phyloP scores from a whole-genome alignment of 805 yeast genomes.

The Metschnikowia koreensis region DNA sequence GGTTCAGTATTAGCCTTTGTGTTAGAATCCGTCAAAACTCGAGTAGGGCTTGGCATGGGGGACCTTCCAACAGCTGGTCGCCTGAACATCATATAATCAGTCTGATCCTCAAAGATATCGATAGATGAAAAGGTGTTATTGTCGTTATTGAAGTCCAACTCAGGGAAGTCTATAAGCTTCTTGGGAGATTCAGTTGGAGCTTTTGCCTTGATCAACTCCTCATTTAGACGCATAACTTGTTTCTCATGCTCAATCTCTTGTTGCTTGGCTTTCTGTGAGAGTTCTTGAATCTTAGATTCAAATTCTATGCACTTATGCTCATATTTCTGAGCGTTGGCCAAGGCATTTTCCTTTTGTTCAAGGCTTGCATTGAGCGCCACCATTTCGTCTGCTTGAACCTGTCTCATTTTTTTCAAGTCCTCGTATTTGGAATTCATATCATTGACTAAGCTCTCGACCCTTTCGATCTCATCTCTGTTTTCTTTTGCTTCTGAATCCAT shows the following conservation, averaged over 20 bases:
- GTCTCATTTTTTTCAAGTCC: neutral
- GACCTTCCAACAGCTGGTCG: conserved; percentile 3
- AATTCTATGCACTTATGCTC: neutral
- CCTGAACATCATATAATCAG: conserved; percentile 9
- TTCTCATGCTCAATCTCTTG: conserved; percentile 4
- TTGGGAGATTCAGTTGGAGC: neutral
- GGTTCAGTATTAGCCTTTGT: neutral
- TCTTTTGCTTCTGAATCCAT: neutral
- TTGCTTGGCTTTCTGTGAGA: conserved; percentile 1
- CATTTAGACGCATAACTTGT: conserved; percentile 6
- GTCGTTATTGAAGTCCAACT: conserved; percentile 11
- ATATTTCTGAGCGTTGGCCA: neutral
- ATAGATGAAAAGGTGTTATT: conserved; percentile 12
- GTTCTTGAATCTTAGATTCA: neutral
- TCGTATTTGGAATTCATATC: neutral
- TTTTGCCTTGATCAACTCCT: conserved; percentile 6
- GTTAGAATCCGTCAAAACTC: conserved; percentile 10
- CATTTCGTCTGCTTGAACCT: neutral
- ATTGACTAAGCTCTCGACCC: neutral
- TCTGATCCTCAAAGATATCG: conserved; percentile 16
- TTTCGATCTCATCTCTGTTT: neutral
- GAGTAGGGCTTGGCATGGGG: conserved; percentile 10
- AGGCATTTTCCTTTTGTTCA: neutral
- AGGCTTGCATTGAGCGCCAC: neutral
- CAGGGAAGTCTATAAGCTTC: conserved; percentile 6